Base-by-base conservation (phyloP, 768 basidiomycete species). In the Russula emetica region DNA sequence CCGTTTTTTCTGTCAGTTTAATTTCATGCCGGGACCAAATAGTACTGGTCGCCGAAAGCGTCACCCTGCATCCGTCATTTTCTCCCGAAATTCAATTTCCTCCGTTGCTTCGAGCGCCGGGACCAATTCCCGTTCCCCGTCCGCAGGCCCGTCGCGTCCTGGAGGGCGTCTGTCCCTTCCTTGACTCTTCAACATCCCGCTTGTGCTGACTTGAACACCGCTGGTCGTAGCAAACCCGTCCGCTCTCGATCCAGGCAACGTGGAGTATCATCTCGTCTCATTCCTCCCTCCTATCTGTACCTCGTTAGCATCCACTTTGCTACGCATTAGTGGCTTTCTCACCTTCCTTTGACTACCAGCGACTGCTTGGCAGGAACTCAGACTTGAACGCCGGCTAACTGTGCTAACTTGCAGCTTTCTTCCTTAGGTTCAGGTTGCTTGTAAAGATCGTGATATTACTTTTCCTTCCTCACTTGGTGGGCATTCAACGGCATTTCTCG, bases 31-130 rank as follows among this genome's bases (percentile, higher is more conserved):
- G 64, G 64, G 47, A 65, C 64, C 55, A 65, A 65, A 65, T 65
- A 65, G 64, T 65, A 65, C 64, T 65, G 64, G 64, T 65, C 64
- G 64, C 64, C 64, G 64, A 65, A 47, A 34, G 36, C 57, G 55
- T 64, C 63, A 55, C 47, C n/a, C 58, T 64, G 24, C 42, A 59
- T 66, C 64, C 66, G 55, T 64, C 62, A 64, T 59, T 56, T 60
- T 53, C 14, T 60, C 54, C 66, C 65, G 65, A 63, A 63, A 55
- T 60, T 64, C 62, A 56, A 61, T 64, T 69, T 61, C 51, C 51
- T 57, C 58, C 42, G 54, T 56, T 47, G 44, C 55, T 34, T 56
- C n/a, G 42, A 60, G 59, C 64, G 64, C 64, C 64, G 59, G 64
- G 61, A 57, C 42, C 59, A 52, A 28, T 65, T 57, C 55, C 60